Evolutionary conservation across 2,329 filamentous ascomycete species (phyloP), one percentile per base, ranked within the genome.

Genomic region (Trichoderma arundinaceum): DNA sequence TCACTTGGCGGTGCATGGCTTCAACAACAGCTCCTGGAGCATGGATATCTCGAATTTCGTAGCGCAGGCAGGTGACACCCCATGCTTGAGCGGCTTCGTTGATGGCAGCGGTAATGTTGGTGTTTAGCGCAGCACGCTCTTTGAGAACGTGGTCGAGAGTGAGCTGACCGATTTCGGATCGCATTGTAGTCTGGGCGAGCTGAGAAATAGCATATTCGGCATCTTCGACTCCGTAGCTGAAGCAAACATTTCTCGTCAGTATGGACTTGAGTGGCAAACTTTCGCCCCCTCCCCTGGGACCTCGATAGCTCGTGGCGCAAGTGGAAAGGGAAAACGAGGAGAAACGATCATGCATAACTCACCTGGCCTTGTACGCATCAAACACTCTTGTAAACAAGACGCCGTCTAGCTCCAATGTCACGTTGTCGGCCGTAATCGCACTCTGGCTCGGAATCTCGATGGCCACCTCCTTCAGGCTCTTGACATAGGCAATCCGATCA

Each of bases 191-290:
- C 81, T 99, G 95, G 15, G 95, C 95, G 53, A 99, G 89, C 77
- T 99, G 95, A 8, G 92, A 95, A 77, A 99, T 98, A 78, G 95
- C 95, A 78, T 99, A 99, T 78, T 99, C 95, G 68, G 95, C 94
- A 76, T 99, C 95, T 80, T 99, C 95, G 38, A 99, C 95, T 43
- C 95, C 95, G 77, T 99, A 99, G 79, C 93, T 97, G 9, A 28
- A 28, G 10, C 43, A 46, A 33, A 12, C 33, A 64, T 1, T 46
- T 17, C 8, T 22, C 12, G 38, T 57, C 22, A 54, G 49, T 9
- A 60, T 33, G 15, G 44, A 32, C 7, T 22, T 28, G 15, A 32
- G 28, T n/a, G 48, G 15, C 28, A 12, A 51, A 33, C 7, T 51
- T n/a, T 32, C n/a, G 19, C n/a, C 35, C 13, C 52, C 17, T 15